Evolutionary conservation across 1,284 basidiomycete species (phyloP), one percentile per base, ranked within the genome.

Genomic region (Papiliotrema flavescens): DNA sequence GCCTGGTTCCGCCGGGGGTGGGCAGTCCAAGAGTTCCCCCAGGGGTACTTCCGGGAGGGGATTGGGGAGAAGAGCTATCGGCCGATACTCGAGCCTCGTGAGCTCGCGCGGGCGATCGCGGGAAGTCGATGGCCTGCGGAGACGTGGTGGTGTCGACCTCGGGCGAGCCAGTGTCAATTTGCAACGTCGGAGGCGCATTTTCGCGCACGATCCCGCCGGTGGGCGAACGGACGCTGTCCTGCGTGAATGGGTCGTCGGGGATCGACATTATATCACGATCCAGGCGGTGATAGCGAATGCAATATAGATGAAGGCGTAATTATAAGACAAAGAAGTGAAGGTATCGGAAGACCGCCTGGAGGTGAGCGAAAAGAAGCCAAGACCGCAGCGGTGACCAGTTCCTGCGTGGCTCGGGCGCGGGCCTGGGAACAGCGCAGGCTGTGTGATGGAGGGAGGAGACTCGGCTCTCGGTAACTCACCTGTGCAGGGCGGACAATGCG

Each of bases 171-270:
- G 36, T 17, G 34, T 15, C 24, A 34, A 32, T 40, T 8, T 35
- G 9, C 17, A 51, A 54, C 5, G 34, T 19, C 36, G 39, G 40
- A 2, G 46, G 34, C 42, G 15, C 32, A 24, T 34, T 13, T n/a
- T 45, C 43, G 43, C 45, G 51, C 57, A 40, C 55, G 56, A 32
- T 52, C 55, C 14, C 47, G 61, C 2, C 54, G 53, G 54, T 51
- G 55, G 28, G 60, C 53, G 32, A 42, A 42, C 54, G 55, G 13
- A 47, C 51, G 19, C 57, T 51, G 49, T 59, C 60, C 36, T 62
- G 54, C 1, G 47, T 47, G 57, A 68, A 73, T 1, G 70, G 69
- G 49, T 68, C 65, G 56, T 73, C 69, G 20, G 70, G 63, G 28
- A 73, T 70, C 11, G 68, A 72, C 69, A 72, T 73, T 42, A 15